A percentile compares a stretch with the other conserved stretches of the same genome.
Conservation (phyloP, 345 rosid species). For the Citrus cavaleriei region DNA sequence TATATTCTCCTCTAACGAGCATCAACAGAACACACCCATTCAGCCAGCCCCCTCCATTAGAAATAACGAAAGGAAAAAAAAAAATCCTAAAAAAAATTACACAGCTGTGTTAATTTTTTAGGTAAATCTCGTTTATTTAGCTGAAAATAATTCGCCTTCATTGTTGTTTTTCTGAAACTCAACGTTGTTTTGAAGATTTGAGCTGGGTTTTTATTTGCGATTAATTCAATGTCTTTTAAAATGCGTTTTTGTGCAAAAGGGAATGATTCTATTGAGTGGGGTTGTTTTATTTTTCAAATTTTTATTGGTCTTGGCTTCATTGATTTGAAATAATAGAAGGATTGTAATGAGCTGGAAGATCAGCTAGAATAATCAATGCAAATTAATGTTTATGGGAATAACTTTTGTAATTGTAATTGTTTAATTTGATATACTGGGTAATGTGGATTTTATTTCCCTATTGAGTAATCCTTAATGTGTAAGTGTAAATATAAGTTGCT, state of each 20-base stretch:
- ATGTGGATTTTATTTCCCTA: neutral
- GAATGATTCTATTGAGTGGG: neutral
- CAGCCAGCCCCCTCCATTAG: neutral
- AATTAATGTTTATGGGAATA: neutral
- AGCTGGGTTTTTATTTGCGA: neutral
- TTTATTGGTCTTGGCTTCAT: neutral
- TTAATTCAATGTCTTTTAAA: neutral
- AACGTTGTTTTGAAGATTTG: slow-evolving; percentile 1
- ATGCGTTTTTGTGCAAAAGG: neutral
- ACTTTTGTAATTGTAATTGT: too few relatives aligned
- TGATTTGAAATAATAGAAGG: neutral
- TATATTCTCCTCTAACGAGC: neutral
- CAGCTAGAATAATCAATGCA: neutral
- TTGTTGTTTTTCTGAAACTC: neutral
- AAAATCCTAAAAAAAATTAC: neutral
- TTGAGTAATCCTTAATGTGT: neutral
- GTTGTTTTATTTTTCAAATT: neutral
- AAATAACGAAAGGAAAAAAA: neutral
- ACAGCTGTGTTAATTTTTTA: neutral
- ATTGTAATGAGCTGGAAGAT: neutral
- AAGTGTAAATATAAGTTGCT: neutral
- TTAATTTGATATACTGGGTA: neutral
- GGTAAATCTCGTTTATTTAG: neutral
- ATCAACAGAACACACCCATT: neutral
- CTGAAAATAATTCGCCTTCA: neutral